These are phyloP conservation scores for Pseudogymnoascus sp. DNA, from an alignment of 2,329 filamentous ascomycete genomes.

Conservation along the genomic window DNA sequence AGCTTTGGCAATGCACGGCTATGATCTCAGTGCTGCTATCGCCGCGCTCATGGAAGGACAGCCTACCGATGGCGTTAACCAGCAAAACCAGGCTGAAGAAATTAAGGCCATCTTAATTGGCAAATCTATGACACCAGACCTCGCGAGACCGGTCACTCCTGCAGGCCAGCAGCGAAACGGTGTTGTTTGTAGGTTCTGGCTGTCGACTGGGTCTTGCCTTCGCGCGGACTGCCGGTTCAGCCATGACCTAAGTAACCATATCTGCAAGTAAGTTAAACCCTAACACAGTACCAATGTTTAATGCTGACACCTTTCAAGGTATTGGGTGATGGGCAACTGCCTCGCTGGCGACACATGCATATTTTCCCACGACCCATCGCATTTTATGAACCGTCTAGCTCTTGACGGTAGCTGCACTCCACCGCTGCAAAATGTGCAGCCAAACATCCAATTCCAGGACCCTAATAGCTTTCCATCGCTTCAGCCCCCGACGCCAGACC, in stretches of 20 bases:
- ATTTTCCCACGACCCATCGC: constrained; percentile 91
- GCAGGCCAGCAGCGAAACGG: constrained; percentile 69
- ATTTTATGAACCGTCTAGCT: constrained; percentile 72
- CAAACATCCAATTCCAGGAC: constrained; percentile 72
- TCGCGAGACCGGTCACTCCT: constrained; percentile 66
- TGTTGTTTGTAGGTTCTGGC: constrained; percentile 93
- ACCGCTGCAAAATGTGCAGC: constrained; percentile 52
- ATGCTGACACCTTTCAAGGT: constrained; percentile 36
- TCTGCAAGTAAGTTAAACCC: constrained; percentile 80
- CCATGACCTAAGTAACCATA: constrained; percentile 87
- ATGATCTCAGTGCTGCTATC: constrained; percentile 88
- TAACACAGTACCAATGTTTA: too few relatives aligned
- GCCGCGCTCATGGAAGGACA: constrained; percentile 76
- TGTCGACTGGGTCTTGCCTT: constrained; percentile 91
- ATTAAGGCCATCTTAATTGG: constrained; percentile 68
- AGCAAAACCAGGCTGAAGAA: constrained; percentile 42
- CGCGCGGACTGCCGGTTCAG: constrained; percentile 95
- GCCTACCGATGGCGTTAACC: constrained; percentile 39
- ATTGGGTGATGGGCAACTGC: constrained; percentile 94
- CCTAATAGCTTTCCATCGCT: constrained; percentile 78
- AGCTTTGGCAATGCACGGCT: constrained; percentile 81
- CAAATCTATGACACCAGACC: constrained; percentile 74
- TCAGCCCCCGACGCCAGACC: constrained; percentile 50
- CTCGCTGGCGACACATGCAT: constrained; percentile 89
- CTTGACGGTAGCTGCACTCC: constrained; percentile 62